Base-by-base conservation (phyloP, 805 yeast genomes). In the Phaffomyces antillensis region DNA sequence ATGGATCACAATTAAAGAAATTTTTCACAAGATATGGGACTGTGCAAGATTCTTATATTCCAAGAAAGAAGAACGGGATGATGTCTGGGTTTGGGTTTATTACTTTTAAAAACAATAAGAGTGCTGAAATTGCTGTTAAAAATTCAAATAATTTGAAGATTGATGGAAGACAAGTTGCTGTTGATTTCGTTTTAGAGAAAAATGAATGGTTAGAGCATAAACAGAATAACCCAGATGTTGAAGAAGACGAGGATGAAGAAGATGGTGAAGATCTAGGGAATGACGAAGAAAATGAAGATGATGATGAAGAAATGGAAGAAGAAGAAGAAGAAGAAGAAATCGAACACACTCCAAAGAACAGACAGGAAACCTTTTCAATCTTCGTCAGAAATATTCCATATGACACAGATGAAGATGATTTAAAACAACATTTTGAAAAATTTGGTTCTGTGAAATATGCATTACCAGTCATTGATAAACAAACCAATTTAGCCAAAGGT, bases 81-180 rank as follows among this genome's bases (percentile, higher is more conserved):
- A 85, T 93, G 93, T 70, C 83, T 48, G 99, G 99, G 11, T 93
- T 91, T 74, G 99, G 89, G 0, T 93, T 93, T 63, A 89, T 93
- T 10, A 84, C 93, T 1, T 85, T 93, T 96, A 79, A 79, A 58
- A 86, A 83, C 57, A 72, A 79, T 50, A 66, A 77, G 26, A 79
- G 83, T 50, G 98, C 99, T 41, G 82, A 78, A 54, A 72, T 69
- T 45, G 98, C 96, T 1, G 79, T 90, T 32, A 86, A 86, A 55
- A 88, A 75, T 31, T 71, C 81, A 20, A 75, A 71, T 42, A 96
- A 85, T 8, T 66, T 90, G 60, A 80, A 86, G 63, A 86, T 93
- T 43, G 88, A 81, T 55, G 97, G 89, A 3, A 79, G 99, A 65
- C 83, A 79, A 51, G 97, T 93, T 40, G 93, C 95, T 20, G 97